Evolutionary conservation across 306 rosid genomes (phyloP).

Genomic region (Fragaria iinumae): DNA sequence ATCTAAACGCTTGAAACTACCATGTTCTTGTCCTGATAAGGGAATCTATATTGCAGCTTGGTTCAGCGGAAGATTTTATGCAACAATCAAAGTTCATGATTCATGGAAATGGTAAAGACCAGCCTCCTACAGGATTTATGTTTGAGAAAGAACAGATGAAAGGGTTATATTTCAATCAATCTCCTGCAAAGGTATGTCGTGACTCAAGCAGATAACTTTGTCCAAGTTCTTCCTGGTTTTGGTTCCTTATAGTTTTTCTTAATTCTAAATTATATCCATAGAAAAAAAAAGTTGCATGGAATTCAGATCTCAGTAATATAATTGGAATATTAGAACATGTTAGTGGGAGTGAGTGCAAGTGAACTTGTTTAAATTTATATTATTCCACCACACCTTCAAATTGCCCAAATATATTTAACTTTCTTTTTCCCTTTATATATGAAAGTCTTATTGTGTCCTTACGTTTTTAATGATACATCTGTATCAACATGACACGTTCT

Average conservation of each 20-base stretch:
- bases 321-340: conserved; percentile 4
- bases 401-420: background rate
- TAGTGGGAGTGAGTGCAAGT: background rate
- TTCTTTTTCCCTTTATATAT: background rate
- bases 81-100: conserved; percentile 80
- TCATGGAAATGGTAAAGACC: conserved; percentile 81
- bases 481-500: background rate
- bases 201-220: background rate
- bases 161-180: conserved; percentile 90
- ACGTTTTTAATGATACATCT: background rate
- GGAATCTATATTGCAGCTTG: conserved; percentile 59
- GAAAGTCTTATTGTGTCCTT: background rate
- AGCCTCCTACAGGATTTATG: conserved; percentile 95
- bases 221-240: background rate
- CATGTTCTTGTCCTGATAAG: conserved; percentile 14
- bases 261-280: background rate
- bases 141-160: conserved; percentile 98
- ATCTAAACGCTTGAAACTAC: background rate
- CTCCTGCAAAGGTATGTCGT: conserved; percentile 70
- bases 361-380: background rate
- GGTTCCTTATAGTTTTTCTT: background rate
- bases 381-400: background rate
- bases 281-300: background rate
- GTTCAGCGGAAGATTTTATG: conserved; percentile 81
- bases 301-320: background rate